A percentile compares a stretch with the other conserved stretches of the same genome.
phyloP scores from a whole-genome alignment of 371 early-diverging fungal species.

The Lichtheimia ornata region DNA sequence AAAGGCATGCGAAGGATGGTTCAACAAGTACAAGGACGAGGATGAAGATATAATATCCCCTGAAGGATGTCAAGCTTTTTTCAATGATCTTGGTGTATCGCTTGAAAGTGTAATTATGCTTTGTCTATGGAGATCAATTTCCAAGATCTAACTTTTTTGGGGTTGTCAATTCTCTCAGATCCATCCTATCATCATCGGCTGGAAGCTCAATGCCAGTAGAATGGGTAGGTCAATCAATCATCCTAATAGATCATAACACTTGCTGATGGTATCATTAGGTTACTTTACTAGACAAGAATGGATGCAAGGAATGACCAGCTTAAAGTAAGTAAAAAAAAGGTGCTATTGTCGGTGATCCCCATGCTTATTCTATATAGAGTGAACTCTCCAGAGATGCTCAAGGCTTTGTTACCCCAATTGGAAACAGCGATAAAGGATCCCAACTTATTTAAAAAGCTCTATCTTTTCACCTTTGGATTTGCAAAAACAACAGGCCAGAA shows the following conservation, averaged over 20 bases:
- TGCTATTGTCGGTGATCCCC: no score
- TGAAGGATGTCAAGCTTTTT: conserved; percentile 38
- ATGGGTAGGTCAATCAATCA: conserved; percentile 26
- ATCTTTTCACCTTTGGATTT: conserved; percentile 34
- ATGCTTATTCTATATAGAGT: conserved; percentile 13
- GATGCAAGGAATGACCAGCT: conserved; percentile 12
- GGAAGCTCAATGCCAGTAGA: conserved; percentile 33
- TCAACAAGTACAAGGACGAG: conserved; percentile 28
- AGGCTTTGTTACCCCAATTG: conserved; percentile 10
- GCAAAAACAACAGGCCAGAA: conserved; percentile 40
- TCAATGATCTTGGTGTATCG: conserved; percentile 29
- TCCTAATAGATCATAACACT: no score
- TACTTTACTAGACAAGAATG: conserved; percentile 26
- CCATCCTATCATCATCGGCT: conserved; percentile 35
- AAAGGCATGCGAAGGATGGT: conserved; percentile 23
- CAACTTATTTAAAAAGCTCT: conserved; percentile 25
- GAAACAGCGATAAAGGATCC: conserved; percentile 15
- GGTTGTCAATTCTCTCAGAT: conserved; percentile 14
- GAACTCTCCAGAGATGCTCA: conserved; percentile 18
- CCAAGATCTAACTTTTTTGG: neutral
- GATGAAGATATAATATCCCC: conserved; percentile 30
- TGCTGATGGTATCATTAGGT: conserved; percentile 1
- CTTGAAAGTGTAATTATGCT: conserved; percentile 33
- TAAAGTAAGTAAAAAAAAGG: conserved; percentile 2
- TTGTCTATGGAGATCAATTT: neutral